A percentile compares a stretch with the other conserved stretches of the same genome.
Conservation (phyloP, 2,329 filamentous ascomycete genomes). For the Aspergillus fischeri region DNA sequence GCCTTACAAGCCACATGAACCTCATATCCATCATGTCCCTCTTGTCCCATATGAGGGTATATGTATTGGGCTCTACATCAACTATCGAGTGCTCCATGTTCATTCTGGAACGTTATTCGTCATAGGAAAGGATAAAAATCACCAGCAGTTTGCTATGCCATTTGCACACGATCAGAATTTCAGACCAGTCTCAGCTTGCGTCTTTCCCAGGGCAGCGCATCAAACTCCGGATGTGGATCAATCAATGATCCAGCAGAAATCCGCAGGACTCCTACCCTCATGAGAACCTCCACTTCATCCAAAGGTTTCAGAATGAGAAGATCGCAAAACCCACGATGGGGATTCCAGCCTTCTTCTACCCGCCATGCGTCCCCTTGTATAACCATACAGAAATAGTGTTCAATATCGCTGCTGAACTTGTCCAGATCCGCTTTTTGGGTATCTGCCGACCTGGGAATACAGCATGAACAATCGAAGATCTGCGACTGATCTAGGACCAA, state of each 20-base stretch:
- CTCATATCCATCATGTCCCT: too few relatives aligned
- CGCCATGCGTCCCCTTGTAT: neutral
- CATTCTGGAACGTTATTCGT: too few relatives aligned
- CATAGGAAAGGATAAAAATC: too few relatives aligned
- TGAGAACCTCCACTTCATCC: neutral
- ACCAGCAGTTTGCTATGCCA: too few relatives aligned
- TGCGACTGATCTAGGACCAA: neutral
- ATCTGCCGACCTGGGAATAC: neutral
- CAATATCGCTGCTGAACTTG: neutral
- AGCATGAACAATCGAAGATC: neutral
- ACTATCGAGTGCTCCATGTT: too few relatives aligned
- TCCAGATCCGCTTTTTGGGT: neutral
- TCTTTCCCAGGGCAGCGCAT: neutral
- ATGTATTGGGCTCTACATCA: too few relatives aligned
- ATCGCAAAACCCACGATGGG: neutral
- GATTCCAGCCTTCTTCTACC: neutral
- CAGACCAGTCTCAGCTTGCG: neutral
- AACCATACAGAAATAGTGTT: neutral
- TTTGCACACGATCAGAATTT: neutral
- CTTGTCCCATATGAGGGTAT: too few relatives aligned
- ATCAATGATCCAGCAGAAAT: neutral
- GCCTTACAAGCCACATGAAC: neutral
- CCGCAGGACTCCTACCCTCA: neutral
- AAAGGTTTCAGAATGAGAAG: neutral
- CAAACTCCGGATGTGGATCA: neutral